phyloP scores from a whole-genome alignment of 2,329 filamentous ascomycete species.

The Aschersonia sp. region DNA sequence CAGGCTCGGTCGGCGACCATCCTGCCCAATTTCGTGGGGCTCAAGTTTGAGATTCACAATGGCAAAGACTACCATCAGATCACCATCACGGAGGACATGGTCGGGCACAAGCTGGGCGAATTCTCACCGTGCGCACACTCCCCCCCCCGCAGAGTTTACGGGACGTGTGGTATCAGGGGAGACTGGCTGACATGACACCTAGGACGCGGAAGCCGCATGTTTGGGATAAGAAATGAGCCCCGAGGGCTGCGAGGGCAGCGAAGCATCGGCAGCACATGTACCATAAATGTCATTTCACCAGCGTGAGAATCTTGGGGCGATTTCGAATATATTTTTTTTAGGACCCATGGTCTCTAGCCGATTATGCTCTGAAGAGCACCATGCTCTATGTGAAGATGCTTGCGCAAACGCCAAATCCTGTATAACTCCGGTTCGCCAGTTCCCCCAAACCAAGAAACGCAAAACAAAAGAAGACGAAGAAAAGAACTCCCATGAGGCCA shows the following conservation, averaged over 20 bases:
- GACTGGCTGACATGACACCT: constrained; percentile 1
- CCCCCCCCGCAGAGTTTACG: too few species aligned
- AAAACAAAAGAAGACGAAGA: too few species aligned
- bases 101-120: constrained; percentile 87
- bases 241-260: not conserved
- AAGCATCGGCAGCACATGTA: constrained; percentile 1
- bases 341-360: too few species aligned
- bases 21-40: constrained; percentile 78
- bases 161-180: not conserved
- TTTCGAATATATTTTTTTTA: not conserved
- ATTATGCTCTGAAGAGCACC: too few species aligned
- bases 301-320: not conserved
- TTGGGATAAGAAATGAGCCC: constrained; percentile 25
- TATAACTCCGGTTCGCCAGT: too few species aligned
- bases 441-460: too few species aligned
- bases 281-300: not conserved
- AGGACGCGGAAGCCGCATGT: constrained; percentile 46
- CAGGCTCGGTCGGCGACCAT: constrained; percentile 82
- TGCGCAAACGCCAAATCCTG: too few species aligned
- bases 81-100: constrained; percentile 85
- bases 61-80: constrained; percentile 77
- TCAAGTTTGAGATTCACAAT: constrained; percentile 84
- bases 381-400: too few species aligned
- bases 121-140: constrained; percentile 58
- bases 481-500: too few species aligned